A percentile compares a stretch with the other conserved stretches of the same genome.
Conservation (phyloP, 2,329 filamentous ascomycete genomes). For the Pseudogymnoascus sp. region DNA sequence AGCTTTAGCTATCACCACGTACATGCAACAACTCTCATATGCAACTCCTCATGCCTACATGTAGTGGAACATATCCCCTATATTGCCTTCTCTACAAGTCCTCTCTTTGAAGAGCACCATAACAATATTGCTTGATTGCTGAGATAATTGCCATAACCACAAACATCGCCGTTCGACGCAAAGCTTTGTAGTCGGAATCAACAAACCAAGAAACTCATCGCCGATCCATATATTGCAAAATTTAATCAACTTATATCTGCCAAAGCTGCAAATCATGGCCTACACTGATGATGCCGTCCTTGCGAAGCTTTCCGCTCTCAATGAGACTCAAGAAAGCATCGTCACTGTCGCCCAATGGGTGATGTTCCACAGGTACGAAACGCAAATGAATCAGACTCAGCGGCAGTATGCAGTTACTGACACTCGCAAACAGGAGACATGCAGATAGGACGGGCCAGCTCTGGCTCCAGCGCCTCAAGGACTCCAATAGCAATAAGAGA, state of each 20-base stretch:
- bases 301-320: constrained; percentile 89
- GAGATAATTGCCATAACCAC: constrained; percentile 3
- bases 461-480: constrained; percentile 85
- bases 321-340: constrained; percentile 97
- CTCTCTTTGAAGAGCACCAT: not conserved
- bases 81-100: not conserved
- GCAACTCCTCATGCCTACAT: not conserved
- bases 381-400: not conserved
- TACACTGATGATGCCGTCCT: constrained; percentile 94
- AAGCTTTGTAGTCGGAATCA: constrained; percentile 9
- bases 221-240: constrained; percentile 5
- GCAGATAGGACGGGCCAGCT: constrained; percentile 86
- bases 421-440: constrained; percentile 59
- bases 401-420: constrained; percentile 26
- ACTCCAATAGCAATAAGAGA: constrained; percentile 77
- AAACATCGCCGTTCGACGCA: not conserved
- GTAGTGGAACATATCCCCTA: constrained; percentile 1
- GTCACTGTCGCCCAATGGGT: constrained; percentile 98
- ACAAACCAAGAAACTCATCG: constrained; percentile 3
- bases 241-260: constrained; percentile 1
- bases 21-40: constrained; percentile 9
- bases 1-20: constrained; percentile 8
- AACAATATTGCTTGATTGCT: constrained; percentile 1
- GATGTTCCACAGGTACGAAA: constrained; percentile 86
- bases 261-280: constrained; percentile 55